Percentiles rank a stretch among this genome's conserved stretches.
Conservation (phyloP, 208 protist species). For the Zelonia costaricensis region DNA sequence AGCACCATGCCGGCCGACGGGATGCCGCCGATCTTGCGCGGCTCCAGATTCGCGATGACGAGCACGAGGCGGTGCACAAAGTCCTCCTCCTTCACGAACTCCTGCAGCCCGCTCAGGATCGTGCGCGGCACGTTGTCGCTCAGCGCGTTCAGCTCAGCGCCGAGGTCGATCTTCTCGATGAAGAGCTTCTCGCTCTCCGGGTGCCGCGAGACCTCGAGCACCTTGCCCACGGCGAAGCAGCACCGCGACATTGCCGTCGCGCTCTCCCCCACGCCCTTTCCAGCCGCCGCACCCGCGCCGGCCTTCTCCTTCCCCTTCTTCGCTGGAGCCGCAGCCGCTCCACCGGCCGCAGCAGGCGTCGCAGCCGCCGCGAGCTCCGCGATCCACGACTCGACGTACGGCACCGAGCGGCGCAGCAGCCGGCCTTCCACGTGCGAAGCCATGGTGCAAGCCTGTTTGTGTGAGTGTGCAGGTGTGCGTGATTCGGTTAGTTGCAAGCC, state of each 20-base stretch:
- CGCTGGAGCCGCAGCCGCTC: constrained; percentile 2
- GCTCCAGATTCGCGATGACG: constrained; percentile 94
- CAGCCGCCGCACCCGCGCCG: constrained; percentile 18
- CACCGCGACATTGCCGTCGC: constrained; percentile 82
- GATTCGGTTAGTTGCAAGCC: not conserved
- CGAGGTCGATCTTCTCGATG: constrained; percentile 95
- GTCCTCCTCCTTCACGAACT: constrained; percentile 82
- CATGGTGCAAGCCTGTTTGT: too few species aligned
- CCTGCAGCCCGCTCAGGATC: constrained; percentile 91
- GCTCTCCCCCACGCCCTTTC: constrained; percentile 11
- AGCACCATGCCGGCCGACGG: constrained; percentile 94
- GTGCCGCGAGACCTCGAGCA: constrained; percentile 86
- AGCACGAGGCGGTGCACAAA: constrained; percentile 84
- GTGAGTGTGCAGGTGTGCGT: not conserved
- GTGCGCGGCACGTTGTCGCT: constrained; percentile 76
- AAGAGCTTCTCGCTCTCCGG: constrained; percentile 90
- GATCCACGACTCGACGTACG: constrained; percentile 79
- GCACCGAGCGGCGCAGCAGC: constrained; percentile 72
- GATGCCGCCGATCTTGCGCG: constrained; percentile 91
- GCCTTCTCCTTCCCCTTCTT: constrained; percentile 21
- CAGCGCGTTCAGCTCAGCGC: constrained; percentile 69
- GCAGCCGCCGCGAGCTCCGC: constrained; percentile 52
- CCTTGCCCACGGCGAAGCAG: constrained; percentile 87
- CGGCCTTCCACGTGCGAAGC: constrained; percentile 65
- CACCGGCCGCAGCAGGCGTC: constrained; percentile 16